phyloP scores from a whole-genome alignment of 176 grass and related monocot genomes.

The Oropetium thomaeum region DNA sequence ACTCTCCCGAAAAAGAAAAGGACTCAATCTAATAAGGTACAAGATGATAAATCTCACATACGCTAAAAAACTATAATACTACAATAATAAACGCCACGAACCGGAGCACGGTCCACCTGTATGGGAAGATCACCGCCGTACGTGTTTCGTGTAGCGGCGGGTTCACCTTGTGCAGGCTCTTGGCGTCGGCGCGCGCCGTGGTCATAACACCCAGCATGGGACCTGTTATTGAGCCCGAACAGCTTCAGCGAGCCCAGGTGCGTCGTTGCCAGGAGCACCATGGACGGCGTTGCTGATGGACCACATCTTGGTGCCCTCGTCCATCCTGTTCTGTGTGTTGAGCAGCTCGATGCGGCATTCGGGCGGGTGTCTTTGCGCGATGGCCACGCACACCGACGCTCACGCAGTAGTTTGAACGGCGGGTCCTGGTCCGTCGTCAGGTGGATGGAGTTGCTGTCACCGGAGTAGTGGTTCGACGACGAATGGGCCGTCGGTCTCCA shows the following conservation, averaged over 20 bases:
- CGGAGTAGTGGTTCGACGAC: constrained; percentile 80
- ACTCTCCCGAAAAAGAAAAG: too few relatives aligned
- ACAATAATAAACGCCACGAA: constrained; percentile 44
- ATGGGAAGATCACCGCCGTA: constrained; percentile 66
- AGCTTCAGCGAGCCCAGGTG: constrained; percentile 50
- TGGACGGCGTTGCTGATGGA: constrained; percentile 32
- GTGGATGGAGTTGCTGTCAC: constrained; percentile 82
- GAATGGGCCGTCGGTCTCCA: constrained; percentile 89
- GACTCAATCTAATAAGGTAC: too few relatives aligned
- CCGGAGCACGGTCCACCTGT: constrained; percentile 62
- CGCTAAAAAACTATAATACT: not conserved
- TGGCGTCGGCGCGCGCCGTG: constrained; percentile 41
- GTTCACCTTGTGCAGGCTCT: constrained; percentile 39
- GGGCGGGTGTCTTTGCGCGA: constrained; percentile 45
- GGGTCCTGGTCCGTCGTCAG: constrained; percentile 60
- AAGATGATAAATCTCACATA: not conserved
- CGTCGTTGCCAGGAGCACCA: constrained; percentile 28
- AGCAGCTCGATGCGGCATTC: constrained; percentile 61
- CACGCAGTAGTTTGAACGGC: constrained; percentile 79
- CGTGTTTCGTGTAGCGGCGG: constrained; percentile 80
- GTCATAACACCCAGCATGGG: constrained; percentile 38
- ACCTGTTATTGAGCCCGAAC: constrained; percentile 56
- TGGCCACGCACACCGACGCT: constrained; percentile 68
- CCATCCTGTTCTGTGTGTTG: constrained; percentile 73
- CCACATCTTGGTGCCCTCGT: constrained; percentile 10